phyloP scores from a whole-genome alignment of 768 basidiomycete species.

The Leucocoprinus sp. region DNA sequence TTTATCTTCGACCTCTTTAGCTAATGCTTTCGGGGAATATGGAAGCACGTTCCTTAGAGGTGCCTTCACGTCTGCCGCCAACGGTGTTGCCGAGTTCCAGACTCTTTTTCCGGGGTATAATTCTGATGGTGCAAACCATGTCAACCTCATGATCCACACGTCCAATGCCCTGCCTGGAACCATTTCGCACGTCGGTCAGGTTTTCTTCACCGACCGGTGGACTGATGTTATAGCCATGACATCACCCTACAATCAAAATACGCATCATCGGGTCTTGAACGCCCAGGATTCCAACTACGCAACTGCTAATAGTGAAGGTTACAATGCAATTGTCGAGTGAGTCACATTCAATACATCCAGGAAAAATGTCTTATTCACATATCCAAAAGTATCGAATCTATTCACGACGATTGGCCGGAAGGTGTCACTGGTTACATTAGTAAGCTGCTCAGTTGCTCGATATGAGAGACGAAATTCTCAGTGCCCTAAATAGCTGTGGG shows the following conservation, averaged over 20 bases:
- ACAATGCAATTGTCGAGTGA: constrained; percentile 21
- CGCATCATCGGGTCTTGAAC: constrained; percentile 20
- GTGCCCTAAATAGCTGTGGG: constrained; percentile 17
- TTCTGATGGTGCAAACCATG: constrained; percentile 25
- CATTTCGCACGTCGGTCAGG: constrained; percentile 26
- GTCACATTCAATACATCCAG: not conserved
- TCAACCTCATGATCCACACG: constrained; percentile 26
- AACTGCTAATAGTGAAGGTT: constrained; percentile 17
- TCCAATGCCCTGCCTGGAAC: constrained; percentile 22
- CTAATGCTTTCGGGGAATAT: constrained; percentile 12
- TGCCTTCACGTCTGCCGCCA: constrained; percentile 21
- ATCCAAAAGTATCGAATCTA: constrained; percentile 17
- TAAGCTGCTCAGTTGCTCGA: constrained; percentile 4
- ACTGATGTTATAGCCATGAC: constrained; percentile 20
- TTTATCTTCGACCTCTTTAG: not conserved
- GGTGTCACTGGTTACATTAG: constrained; percentile 22
- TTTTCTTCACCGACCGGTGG: constrained; percentile 28
- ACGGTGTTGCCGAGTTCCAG: constrained; percentile 24
- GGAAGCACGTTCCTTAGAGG: constrained; percentile 26
- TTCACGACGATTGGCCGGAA: constrained; percentile 24
- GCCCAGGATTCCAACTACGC: constrained; percentile 21
- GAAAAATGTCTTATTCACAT: not conserved
- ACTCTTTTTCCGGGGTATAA: constrained; percentile 27
- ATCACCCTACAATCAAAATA: constrained; percentile 21
- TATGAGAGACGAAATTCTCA: not conserved